Evolutionary conservation across 345 rosid species (phyloP), one percentile per base, ranked within the genome.

Genomic region (Zanthoxylum bungeanum): DNA sequence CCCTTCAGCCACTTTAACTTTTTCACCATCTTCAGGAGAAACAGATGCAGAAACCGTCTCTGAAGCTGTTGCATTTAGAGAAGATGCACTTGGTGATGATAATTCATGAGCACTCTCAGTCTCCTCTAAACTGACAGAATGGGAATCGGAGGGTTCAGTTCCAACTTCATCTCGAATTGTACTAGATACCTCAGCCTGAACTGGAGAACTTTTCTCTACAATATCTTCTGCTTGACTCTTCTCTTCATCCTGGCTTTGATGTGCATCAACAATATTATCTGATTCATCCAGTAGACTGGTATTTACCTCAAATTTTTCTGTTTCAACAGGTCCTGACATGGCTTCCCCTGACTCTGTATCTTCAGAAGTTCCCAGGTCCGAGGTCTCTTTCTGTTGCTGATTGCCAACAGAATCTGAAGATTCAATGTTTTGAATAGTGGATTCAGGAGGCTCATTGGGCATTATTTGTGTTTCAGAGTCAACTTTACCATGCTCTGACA

Each of bases 11-110:
- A 51, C 65, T 72, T 60, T 66, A 14, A n/a, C 4, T 42, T 70
- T 50, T 17, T 17, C 63, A 28, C 66, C 82, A 52, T 34, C 64
- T 61, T 77, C 85, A 36, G 52, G n/a, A 65, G 85, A 81, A 81
- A 79, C 77, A 14, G 81, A 36, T 64, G 77, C 84, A 49, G 78
- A 76, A 77, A 80, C 81, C 51, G 24, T 72, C 73, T 79, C 87
- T 9, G 86, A 78, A 79, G 67, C 75, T 69, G n/a, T n/a, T n/a
- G 80, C 88, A 53, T 76, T 83, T 69, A 85, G 77, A 64, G 85
- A 73, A 73, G 76, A 67, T 63, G 74, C 82, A 68, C 70, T 22
- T 27, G 81, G 65, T 57, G 73, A 68, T 60, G 86, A 75, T 75
- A 75, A 42, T 72, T 79, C 88, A 62, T n/a, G 56, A 73, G 79